Evolutionary conservation across 2,329 filamentous ascomycete genomes (phyloP), one percentile per base, ranked within the genome.

Genomic region (Aspergillus nomiae): DNA sequence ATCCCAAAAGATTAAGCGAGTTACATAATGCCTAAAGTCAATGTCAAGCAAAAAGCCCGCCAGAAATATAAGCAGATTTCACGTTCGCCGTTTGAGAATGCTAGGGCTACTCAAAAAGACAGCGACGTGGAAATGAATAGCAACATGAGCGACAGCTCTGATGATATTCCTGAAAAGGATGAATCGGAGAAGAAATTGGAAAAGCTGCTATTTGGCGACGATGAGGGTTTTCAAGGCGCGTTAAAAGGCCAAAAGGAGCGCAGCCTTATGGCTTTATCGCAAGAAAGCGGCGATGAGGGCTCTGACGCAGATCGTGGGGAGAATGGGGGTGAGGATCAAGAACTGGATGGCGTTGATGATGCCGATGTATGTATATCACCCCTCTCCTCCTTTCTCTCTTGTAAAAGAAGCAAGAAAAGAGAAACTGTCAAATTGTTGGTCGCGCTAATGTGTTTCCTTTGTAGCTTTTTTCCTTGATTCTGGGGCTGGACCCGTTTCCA

Each of bases 101-200:
- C 59, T 59, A 63, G 68, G 21, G 56, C 63, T 55, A 61, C 59
- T 56, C 65, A 68, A 8, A 62, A 65, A 32, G 69, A 71, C 60
- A 65, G 69, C 34, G 68, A 71, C 43, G 63, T 70, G 53, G 70
- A 74, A 19, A 69, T 74, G 67, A 68, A 69, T 21, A 70, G 70
- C 32, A 70, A 73, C 21, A 67, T 67, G 1, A 70, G 64, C 43
- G 65, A 63, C 3, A 69, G 69, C 21, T 71, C 72, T 24, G 60
- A 64, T 19, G 67, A 74, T 3, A 69, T 77, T 14, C 72, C 81
- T 60, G 89, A 91, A 57, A 95, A 94, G 75, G 92, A 96, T 74
- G 89, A 88, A 16, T 89, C 91, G 58, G 94, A 97, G 76, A 88
- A 90, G 73, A 92, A 94, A 75, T 87, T 97, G 34, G 94, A 97